Conservation (phyloP, 352 stramenopile species). For the Globisporangium cystogenes region DNA sequence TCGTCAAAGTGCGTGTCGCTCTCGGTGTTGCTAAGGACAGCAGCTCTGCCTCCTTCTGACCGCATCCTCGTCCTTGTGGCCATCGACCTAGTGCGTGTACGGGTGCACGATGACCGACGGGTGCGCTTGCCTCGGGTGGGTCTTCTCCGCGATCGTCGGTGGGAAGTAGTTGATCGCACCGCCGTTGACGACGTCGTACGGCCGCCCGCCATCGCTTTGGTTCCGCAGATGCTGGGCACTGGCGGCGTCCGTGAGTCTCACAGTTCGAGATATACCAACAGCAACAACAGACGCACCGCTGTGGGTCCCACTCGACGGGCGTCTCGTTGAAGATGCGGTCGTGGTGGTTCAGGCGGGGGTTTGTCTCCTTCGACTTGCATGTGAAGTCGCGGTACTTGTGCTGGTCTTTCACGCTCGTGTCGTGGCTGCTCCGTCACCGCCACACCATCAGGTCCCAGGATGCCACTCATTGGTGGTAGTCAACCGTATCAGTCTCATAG, state of each 20-base stretch:
- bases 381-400: conserved; percentile 43
- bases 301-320: conserved; percentile 38
- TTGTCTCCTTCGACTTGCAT: conserved; percentile 39
- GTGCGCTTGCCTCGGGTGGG: conserved; percentile 54
- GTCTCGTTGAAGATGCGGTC: conserved; percentile 71
- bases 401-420: conserved; percentile 19
- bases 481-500: too few relatives aligned
- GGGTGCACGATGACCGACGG: conserved; percentile 62
- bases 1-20: background rate
- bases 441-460: too few relatives aligned
- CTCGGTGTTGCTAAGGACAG: background rate
- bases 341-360: conserved; percentile 40
- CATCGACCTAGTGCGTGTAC: conserved; percentile 39
- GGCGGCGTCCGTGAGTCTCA: background rate
- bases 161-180: conserved; percentile 43
- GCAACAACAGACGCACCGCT: conserved; percentile 26
- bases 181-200: conserved; percentile 69
- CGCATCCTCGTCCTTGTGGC: background rate
- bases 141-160: conserved; percentile 63
- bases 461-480: background rate
- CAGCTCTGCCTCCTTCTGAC: too few relatives aligned
- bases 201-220: conserved; percentile 45
- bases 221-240: conserved; percentile 77
- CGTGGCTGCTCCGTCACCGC: conserved; percentile 18
- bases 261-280: too few relatives aligned